Conservation (phyloP, 2,329 filamentous ascomycete species). For the Orbilia javanica region DNA sequence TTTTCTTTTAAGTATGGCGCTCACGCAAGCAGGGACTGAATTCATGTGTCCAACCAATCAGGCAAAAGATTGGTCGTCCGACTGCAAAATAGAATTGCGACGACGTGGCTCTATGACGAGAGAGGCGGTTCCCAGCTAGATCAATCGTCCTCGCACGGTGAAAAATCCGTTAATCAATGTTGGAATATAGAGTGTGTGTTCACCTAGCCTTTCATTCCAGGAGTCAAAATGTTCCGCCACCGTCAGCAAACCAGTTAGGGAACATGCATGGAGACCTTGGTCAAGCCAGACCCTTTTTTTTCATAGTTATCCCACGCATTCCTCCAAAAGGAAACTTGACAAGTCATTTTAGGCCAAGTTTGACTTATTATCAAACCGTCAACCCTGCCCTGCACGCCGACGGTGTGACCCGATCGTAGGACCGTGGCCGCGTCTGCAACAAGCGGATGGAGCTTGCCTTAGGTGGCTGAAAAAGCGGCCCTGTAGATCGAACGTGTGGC, state of each 20-base stretch:
- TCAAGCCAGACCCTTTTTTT: slow-evolving; percentile 26
- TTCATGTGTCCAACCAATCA: slow-evolving; percentile 31
- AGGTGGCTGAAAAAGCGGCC: slow-evolving; percentile 46
- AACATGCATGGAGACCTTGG: slow-evolving; percentile 43
- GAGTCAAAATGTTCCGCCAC: slow-evolving; percentile 43
- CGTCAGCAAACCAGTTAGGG: slow-evolving; percentile 22
- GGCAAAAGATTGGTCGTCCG: slow-evolving; percentile 26
- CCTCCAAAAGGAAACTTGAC: slow-evolving; percentile 36
- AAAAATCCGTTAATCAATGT: slow-evolving; percentile 14
- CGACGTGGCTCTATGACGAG: slow-evolving; percentile 58
- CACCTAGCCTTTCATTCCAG: slow-evolving; percentile 6
- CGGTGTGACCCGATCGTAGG: slow-evolving; percentile 43
- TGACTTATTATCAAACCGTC: slow-evolving; percentile 21
- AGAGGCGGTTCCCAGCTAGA: slow-evolving; percentile 32
- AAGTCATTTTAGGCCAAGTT: slow-evolving; percentile 39
- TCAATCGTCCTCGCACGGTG: slow-evolving; percentile 39
- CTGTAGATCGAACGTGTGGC: slow-evolving; percentile 51
- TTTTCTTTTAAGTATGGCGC: slow-evolving; percentile 51
- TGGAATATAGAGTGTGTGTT: slow-evolving; percentile 30
- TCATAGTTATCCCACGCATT: slow-evolving; percentile 26
- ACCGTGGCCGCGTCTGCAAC: slow-evolving; percentile 27
- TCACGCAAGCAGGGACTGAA: slow-evolving; percentile 29
- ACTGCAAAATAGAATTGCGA: slow-evolving; percentile 48
- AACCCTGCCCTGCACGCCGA: slow-evolving; percentile 38
- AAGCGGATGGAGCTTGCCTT: slow-evolving; percentile 37